phyloP scores from a whole-genome alignment of 176 grass and related monocot genomes.

The Chloris gayana region DNA sequence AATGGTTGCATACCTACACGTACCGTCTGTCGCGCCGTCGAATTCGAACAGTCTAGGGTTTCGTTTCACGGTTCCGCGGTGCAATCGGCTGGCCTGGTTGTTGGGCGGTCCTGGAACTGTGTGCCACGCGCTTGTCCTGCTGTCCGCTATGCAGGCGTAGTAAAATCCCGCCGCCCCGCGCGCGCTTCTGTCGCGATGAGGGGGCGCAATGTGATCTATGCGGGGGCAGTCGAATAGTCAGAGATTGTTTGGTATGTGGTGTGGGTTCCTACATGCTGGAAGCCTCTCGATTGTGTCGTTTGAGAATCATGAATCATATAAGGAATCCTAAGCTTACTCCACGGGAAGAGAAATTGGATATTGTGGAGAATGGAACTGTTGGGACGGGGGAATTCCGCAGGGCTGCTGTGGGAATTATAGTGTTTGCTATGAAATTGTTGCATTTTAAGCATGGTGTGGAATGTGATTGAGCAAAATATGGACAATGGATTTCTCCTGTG shows the following conservation, averaged over 20 bases:
- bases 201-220: slow-evolving; percentile 1
- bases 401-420: background rate
- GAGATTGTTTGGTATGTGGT: slow-evolving; percentile 2
- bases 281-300: background rate
- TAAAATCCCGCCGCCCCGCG: background rate
- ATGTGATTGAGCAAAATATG: background rate
- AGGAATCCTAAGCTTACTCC: slow-evolving; percentile 5
- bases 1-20: background rate
- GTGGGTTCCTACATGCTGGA: background rate
- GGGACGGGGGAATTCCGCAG: background rate
- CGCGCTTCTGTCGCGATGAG: background rate
- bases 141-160: background rate
- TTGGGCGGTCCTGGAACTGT: background rate
- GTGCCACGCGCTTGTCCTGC: background rate
- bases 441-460: background rate
- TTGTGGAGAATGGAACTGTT: background rate
- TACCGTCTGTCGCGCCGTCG: background rate
- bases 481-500: background rate
- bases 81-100: background rate
- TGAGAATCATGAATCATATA: background rate
- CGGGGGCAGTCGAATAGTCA: background rate
- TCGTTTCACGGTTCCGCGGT: background rate
- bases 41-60: slow-evolving; percentile 32
- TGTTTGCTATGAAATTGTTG: background rate
- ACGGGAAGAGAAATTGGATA: background rate